These are phyloP conservation scores for Xylaria curta DNA, from an alignment of 495 filamentous ascomycete species.

Conservation along the genomic window DNA sequence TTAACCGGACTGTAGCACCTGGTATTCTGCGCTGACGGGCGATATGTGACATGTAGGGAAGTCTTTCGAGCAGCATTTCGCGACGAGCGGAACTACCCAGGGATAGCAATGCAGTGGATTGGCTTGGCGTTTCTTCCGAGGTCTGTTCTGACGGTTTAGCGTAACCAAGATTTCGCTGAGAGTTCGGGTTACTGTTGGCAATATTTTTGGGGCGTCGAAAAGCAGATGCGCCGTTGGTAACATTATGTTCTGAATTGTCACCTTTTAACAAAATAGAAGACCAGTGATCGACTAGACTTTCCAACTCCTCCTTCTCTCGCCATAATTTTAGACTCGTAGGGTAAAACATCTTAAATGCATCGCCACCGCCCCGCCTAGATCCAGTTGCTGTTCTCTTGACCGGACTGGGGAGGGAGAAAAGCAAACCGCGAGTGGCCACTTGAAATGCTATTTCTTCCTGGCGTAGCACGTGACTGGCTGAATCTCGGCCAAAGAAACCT, in stretches of 20 bases:
- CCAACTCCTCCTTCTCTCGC: conserved; percentile 78
- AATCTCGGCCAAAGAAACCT: conserved; percentile 50
- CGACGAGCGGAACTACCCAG: conserved; percentile 67
- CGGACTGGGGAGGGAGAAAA: conserved; percentile 83
- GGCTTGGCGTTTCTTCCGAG: conserved; percentile 26
- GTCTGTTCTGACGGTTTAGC: conserved; percentile 21
- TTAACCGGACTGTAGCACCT: conserved; percentile 36
- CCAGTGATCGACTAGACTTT: conserved; percentile 72
- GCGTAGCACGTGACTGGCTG: conserved; percentile 73
- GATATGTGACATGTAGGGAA: conserved; percentile 84
- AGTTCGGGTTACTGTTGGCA: conserved; percentile 36
- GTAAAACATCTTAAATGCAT: conserved; percentile 86
- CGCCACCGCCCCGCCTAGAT: conserved; percentile 50
- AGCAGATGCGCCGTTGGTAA: conserved; percentile 49
- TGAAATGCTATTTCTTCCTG: conserved; percentile 95
- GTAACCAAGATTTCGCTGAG: conserved; percentile 29
- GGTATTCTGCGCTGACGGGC: conserved; percentile 45
- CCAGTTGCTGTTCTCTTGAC: conserved; percentile 69
- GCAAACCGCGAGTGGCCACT: conserved; percentile 78
- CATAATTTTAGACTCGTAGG: conserved; percentile 79
- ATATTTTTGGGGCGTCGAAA: conserved; percentile 46
- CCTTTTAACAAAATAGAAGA: conserved; percentile 61
- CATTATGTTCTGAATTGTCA: conserved; percentile 42
- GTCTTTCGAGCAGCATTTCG: conserved; percentile 79
- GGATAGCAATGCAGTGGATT: conserved; percentile 48